Evolutionary conservation across 1,284 basidiomycete species (phyloP).

Genomic region (Cryptococcus depauperatus): DNA sequence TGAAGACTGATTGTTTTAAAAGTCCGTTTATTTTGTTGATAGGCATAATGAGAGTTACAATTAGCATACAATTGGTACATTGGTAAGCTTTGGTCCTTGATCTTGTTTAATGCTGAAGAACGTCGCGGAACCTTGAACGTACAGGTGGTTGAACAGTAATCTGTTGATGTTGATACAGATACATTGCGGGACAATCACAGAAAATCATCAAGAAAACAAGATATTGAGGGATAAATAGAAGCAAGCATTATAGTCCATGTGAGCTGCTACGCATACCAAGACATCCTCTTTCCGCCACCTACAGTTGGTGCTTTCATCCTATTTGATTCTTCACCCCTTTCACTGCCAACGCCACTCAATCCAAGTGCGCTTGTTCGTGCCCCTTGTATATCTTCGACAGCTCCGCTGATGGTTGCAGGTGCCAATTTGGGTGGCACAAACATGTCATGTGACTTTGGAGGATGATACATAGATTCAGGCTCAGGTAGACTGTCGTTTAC

Average conservation of each 20-base stretch:
- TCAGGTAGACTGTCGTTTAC: constrained; percentile 11
- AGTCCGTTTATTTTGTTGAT: no score
- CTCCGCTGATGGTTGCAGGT: constrained; percentile 15
- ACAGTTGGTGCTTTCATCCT: constrained; percentile 27
- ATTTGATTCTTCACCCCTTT: constrained; percentile 1
- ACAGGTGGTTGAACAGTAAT: constrained; percentile 36
- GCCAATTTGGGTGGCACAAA: constrained; percentile 23
- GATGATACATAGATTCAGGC: constrained; percentile 13
- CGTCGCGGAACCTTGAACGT: constrained; percentile 9
- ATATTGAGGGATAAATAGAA: no score
- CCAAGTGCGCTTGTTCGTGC: constrained; percentile 25
- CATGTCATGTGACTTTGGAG: constrained; percentile 15
- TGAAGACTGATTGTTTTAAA: constrained; percentile 7
- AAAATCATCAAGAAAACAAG: not conserved
- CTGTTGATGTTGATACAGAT: constrained; percentile 11
- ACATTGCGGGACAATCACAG: not conserved
- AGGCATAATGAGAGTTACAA: no score
- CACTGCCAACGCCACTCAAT: constrained; percentile 17
- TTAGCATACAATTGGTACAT: not conserved
- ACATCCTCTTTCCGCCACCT: constrained; percentile 18
- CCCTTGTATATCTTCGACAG: constrained; percentile 21
- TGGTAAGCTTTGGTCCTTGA: not conserved
- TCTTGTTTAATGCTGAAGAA: constrained; percentile 1
- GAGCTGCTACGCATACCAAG: constrained; percentile 20
- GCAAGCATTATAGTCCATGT: no score